Conservation (phyloP, 352 stramenopile species). For the Globisporangium echinulatum region DNA sequence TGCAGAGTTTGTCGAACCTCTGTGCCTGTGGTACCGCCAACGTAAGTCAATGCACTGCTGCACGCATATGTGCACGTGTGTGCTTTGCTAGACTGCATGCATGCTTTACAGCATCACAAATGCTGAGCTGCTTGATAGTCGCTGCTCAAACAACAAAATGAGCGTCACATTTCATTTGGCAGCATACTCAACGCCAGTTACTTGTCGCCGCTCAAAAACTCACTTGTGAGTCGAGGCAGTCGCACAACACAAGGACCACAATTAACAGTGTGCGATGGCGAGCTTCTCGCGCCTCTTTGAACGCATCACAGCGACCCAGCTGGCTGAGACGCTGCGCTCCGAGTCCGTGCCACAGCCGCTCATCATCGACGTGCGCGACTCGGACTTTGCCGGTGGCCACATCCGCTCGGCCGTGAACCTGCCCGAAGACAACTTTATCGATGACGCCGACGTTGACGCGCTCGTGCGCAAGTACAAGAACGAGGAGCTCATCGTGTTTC, state of each 20-base stretch:
- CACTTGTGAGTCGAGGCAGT: too few species aligned
- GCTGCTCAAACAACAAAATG: background rate
- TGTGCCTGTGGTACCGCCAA: too few species aligned
- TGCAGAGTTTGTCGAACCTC: too few species aligned
- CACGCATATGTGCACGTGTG: too few species aligned
- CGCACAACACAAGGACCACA: background rate
- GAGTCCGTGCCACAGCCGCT: slow-evolving; percentile 26
- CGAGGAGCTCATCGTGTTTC: slow-evolving; percentile 67
- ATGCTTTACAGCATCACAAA: too few species aligned
- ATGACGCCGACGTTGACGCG: slow-evolving; percentile 75
- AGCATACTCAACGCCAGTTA: background rate
- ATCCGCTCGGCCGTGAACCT: slow-evolving; percentile 77
- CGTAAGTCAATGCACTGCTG: too few species aligned
- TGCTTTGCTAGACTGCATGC: too few species aligned
- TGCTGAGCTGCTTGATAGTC: too few species aligned
- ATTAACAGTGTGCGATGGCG: slow-evolving; percentile 2
- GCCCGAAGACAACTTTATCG: slow-evolving; percentile 70
- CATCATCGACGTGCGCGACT: slow-evolving; percentile 75
- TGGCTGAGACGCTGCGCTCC: slow-evolving; percentile 49
- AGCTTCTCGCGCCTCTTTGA: slow-evolving; percentile 39
- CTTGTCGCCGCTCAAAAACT: background rate
- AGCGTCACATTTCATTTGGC: background rate
- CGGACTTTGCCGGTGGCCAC: slow-evolving; percentile 65
- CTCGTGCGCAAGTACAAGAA: slow-evolving; percentile 63
- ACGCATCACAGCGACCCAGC: slow-evolving; percentile 40